Evolutionary conservation across 1,284 basidiomycete species (phyloP).

Genomic region (Tranzscheliella williamsii): DNA sequence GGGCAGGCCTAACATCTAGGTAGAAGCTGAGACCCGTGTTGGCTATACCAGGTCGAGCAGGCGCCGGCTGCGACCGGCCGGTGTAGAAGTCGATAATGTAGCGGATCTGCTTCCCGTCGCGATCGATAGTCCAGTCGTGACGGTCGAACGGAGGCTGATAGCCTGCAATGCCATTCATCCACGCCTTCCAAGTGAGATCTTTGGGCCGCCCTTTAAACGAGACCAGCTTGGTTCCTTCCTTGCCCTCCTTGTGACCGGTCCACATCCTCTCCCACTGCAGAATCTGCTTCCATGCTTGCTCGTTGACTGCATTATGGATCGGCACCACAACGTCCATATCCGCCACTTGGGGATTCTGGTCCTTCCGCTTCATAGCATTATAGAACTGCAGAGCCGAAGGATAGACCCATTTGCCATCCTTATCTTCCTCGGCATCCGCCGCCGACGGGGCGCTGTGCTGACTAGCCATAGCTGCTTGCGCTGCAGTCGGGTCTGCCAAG

Average conservation of each 20-base stretch:
- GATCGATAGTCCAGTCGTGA: slow-evolving; percentile 95
- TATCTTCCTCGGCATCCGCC: slow-evolving; percentile 13
- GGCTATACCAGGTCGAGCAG: neutral
- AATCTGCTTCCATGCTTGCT: slow-evolving; percentile 89
- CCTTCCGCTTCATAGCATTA: slow-evolving; percentile 87
- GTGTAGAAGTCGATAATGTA: slow-evolving; percentile 99
- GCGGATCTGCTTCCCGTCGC: slow-evolving; percentile 81
- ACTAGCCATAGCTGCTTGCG: slow-evolving; percentile 7
- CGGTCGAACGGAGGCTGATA: slow-evolving; percentile 94
- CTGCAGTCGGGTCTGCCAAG: slow-evolving; percentile 9
- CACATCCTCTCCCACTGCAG: slow-evolving; percentile 76
- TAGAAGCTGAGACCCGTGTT: slow-evolving; percentile 70
- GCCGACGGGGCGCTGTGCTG: slow-evolving; percentile 5
- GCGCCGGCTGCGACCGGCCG: slow-evolving; percentile 66
- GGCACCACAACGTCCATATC: slow-evolving; percentile 97
- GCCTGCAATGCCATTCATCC: slow-evolving; percentile 82
- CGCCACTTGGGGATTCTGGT: slow-evolving; percentile 68
- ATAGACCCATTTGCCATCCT: slow-evolving; percentile 80
- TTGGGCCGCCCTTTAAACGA: slow-evolving; percentile 70
- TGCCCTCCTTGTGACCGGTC: slow-evolving; percentile 4
- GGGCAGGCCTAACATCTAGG: slow-evolving; percentile 88
- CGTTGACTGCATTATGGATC: slow-evolving; percentile 99
- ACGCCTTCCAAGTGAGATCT: slow-evolving; percentile 75
- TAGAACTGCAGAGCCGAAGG: slow-evolving; percentile 98
- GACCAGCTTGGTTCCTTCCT: slow-evolving; percentile 72